phyloP scores from a whole-genome alignment of 768 basidiomycete genomes.

The Neoboletus brunneissimus region DNA sequence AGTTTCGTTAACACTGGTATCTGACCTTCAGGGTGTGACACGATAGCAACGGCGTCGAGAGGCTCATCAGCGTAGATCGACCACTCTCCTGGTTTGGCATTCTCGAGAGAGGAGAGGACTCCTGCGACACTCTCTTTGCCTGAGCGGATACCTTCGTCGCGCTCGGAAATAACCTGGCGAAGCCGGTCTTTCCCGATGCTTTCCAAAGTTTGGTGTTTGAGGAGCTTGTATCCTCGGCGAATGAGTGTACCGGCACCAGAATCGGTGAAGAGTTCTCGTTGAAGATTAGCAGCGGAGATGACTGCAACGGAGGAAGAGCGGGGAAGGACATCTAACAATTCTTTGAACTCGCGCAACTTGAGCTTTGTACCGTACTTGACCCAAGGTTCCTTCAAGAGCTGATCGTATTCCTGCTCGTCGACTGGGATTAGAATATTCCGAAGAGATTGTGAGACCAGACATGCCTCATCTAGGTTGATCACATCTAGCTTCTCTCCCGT shows the following conservation, averaged over 20 bases:
- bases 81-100: slow-evolving; percentile 78
- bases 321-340: slow-evolving; percentile 95
- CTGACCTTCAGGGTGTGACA: slow-evolving; percentile 88
- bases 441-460: neutral
- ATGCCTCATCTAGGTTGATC: slow-evolving; percentile 95
- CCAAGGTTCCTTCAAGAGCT: slow-evolving; percentile 97
- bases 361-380: slow-evolving; percentile 99
- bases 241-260: slow-evolving; percentile 97
- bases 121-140: slow-evolving; percentile 86
- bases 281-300: slow-evolving; percentile 87
- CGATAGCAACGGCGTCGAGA: slow-evolving; percentile 90
- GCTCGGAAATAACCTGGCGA: slow-evolving; percentile 91
- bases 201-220: slow-evolving; percentile 81
- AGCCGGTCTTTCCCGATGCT: slow-evolving; percentile 90
- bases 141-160: slow-evolving; percentile 85
- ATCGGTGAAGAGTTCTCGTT: slow-evolving; percentile 99
- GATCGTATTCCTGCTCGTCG: slow-evolving; percentile 78
- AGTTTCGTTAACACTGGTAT: slow-evolving; percentile 91
- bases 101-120: slow-evolving; percentile 55
- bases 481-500: slow-evolving; percentile 94
- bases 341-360: slow-evolving; percentile 98
- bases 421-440: neutral
- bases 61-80: slow-evolving; percentile 99
- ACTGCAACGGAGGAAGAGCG: slow-evolving; percentile 98
- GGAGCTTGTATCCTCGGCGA: slow-evolving; percentile 96